Evolutionary conservation across 2,329 filamentous ascomycete species (phyloP).

Genomic region (Diaporthe australafricana): DNA sequence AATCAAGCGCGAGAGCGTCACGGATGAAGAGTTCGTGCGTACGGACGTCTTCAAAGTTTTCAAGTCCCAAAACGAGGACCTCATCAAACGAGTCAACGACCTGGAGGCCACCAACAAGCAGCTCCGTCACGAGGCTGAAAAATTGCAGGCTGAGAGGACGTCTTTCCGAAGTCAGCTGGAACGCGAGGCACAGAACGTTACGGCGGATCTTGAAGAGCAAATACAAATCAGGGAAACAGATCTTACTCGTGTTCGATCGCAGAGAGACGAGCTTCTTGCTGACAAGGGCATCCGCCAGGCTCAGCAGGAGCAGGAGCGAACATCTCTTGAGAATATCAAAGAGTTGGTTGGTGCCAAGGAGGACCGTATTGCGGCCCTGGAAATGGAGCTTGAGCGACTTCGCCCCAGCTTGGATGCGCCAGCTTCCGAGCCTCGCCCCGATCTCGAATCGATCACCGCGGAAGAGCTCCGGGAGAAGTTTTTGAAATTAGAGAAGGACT

Average conservation of each 20-base stretch:
- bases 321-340: constrained; percentile 78
- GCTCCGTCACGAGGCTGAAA: constrained; percentile 86
- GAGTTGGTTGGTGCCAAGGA: constrained; percentile 85
- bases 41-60: constrained; percentile 95
- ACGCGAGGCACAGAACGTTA: constrained; percentile 78
- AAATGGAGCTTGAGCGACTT: constrained; percentile 84
- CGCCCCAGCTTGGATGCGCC: constrained; percentile 60
- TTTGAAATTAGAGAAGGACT: constrained; percentile 81
- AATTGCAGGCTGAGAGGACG: constrained; percentile 85
- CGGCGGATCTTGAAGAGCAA: constrained; percentile 84
- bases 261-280: constrained; percentile 86
- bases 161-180: constrained; percentile 85
- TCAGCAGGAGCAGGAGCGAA: constrained; percentile 80
- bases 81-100: constrained; percentile 91
- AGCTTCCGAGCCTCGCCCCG: constrained; percentile 57
- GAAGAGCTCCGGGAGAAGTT: constrained; percentile 83
- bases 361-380: constrained; percentile 82
- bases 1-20: constrained; percentile 74
- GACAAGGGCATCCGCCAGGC: constrained; percentile 85
- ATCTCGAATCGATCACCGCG: constrained; percentile 68
- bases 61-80: constrained; percentile 90
- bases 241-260: constrained; percentile 84
- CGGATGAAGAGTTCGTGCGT: constrained; percentile 93
- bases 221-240: constrained; percentile 85
- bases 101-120: constrained; percentile 90